Evolutionary conservation across 1,139 yeast species (phyloP), one percentile per base, ranked within the genome.

Genomic region (Yamadazyma blattariae): DNA sequence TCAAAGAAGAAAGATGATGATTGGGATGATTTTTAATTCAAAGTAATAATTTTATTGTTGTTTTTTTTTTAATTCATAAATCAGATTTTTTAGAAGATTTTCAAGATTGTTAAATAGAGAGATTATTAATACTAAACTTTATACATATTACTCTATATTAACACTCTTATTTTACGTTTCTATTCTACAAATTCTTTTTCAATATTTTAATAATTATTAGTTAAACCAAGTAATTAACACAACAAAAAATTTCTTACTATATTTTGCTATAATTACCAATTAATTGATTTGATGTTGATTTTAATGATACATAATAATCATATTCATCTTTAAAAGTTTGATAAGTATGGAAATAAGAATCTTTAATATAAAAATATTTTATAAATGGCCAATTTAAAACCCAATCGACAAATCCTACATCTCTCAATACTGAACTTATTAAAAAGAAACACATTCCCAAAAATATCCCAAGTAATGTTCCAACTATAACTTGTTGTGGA

Each of bases 401-500:
- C 78, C 79, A 75, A 41, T 77, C 78, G n/a, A 78, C 64, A 2
- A 81, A 32, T 0, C 88, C 87, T 18, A 75, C 47, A 40, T 79
- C 84, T 48, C 92, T 62, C 2, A 72, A 64, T 7, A 79, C 41
- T 0, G 77, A 63, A 5, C 77, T 73, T 2, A 70, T 56, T 8
- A 72, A 47, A 51, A 78, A 85, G 66, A 84, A 89, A 0, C 57
- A 43, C 9, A 74, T 47, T 0, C 95, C 95, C 14, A 79, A 55
- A 0, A 71, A 51, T 0, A 64, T 49, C 0, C 97, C 98, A 11
- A 84, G 56, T 16, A 72, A 50, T 3, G 74, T 64, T 0, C 98
- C 98, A 9, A 83, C 85, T 10, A 72, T 36, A 1, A 90, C 95
- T 56, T 92, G 98, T 27, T 65, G 66, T 20, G 64, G 41, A 17